These are phyloP conservation scores for Lactarius hengduanensis DNA, from an alignment of 768 basidiomycete species.

Conservation along the genomic window DNA sequence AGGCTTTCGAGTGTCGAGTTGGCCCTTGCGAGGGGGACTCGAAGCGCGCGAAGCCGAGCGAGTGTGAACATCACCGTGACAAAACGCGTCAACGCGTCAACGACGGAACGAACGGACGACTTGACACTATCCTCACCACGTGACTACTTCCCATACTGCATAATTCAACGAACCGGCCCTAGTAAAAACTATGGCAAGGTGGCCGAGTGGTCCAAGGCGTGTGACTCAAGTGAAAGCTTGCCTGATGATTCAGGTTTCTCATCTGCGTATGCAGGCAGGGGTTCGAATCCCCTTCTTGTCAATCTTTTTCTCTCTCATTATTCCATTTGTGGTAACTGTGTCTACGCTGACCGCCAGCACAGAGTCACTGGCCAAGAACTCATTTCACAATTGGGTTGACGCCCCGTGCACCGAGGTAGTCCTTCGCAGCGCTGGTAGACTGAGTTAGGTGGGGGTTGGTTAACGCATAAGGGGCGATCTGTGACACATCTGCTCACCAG, in stretches of 20 bases:
- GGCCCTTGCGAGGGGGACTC: constrained; percentile 18
- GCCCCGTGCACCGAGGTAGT: constrained; percentile 62
- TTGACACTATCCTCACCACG: neutral
- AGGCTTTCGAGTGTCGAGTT: constrained; percentile 22
- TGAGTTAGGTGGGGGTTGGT: constrained; percentile 32
- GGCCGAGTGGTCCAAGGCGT: constrained; percentile 37
- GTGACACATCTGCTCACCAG: constrained; percentile 46
- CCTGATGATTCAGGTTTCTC: constrained; percentile 32
- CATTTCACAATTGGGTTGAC: constrained; percentile 41
- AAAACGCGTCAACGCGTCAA: neutral
- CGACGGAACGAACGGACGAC: neutral
- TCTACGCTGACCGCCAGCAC: neutral
- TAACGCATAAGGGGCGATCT: neutral
- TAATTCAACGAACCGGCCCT: neutral
- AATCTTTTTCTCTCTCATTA: constrained; percentile 7
- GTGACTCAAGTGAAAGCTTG: constrained; percentile 35
- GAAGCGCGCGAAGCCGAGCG: constrained; percentile 16
- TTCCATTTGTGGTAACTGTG: neutral
- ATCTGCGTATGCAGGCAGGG: constrained; percentile 33
- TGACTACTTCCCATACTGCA: neutral
- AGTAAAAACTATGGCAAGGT: constrained; percentile 25
- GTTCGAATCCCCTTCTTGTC: constrained; percentile 36
- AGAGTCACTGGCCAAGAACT: neutral
- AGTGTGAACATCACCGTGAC: constrained; percentile 24
- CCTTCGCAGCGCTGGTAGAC: constrained; percentile 71